Evolutionary conservation across 2,329 filamentous ascomycete genomes (phyloP), one percentile per base, ranked within the genome.

Genomic region (Apiospora aurea): DNA sequence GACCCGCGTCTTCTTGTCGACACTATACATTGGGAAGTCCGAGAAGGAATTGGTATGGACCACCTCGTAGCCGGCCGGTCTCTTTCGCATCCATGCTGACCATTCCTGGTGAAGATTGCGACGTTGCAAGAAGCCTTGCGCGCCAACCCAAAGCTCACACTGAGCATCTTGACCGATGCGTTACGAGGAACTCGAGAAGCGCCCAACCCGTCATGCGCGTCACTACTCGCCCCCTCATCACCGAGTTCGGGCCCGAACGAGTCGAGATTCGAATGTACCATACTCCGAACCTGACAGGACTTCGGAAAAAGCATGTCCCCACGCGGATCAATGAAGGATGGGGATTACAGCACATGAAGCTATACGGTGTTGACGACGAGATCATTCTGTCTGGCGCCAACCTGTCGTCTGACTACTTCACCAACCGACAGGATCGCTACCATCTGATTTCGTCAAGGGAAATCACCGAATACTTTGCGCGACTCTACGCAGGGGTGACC

Each of bases 311-410:
- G 78, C 86, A 93, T 75, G 90, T 98, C 2, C 96, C 96, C 0
- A 94, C 90, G 79, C 89, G 96, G 26, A 96, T 99, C 80, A 99
- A 99, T 77, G 96, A 99, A 83, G 96, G 96, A 24, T 99, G 96
- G 96, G 96, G 96, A 0, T 83, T 99, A 73, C 96, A 99, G 80
- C 96, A 99, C 80, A 99, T 99, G 96, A 99, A 99, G 87, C 86
- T 99, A 0, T 99, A 99, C 77, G 96, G 96, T 0, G 86, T 97
- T 29, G 96, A 99, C 77, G 95, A 99, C 78, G 95, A 97, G 81
- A 93, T 99, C 72, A 96, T 99, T 75, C 90, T 99, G 77, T 97
- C 95, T 10, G 95, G 95, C 10, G 96, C 96, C 21, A 99, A 99
- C 76, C 85, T 99, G 8, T 97, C 94, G 0, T 90, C 88, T 61